Percentiles rank a stretch among this genome's conserved stretches.
Conservation (phyloP, 1,139 yeast genomes). For the Keqinozyma sinolaborantium region DNA sequence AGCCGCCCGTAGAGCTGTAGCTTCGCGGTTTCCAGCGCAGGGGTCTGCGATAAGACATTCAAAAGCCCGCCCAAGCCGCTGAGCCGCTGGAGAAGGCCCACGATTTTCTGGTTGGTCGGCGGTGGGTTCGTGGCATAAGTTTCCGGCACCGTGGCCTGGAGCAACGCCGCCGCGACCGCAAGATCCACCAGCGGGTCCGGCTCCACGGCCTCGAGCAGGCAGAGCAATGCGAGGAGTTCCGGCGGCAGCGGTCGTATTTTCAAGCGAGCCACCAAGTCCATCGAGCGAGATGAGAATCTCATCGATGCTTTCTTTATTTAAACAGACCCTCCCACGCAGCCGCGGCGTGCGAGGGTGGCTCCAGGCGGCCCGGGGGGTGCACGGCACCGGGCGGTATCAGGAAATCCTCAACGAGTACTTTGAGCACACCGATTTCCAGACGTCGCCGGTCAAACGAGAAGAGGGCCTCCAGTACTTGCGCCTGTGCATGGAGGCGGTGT, state of each 20-base stretch:
- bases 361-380: too few species aligned
- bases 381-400: too few species aligned
- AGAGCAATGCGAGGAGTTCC: neutral
- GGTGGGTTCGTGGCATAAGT: neutral
- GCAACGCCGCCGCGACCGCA: neutral
- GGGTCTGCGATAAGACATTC: neutral
- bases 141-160: neutral
- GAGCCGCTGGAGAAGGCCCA: neutral
- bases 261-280: neutral
- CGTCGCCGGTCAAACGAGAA: conserved; percentile 11
- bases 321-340: too few species aligned
- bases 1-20: conserved; percentile 8
- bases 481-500: conserved; percentile 23
- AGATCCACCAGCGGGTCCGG: neutral
- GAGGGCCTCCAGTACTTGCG: conserved; percentile 15
- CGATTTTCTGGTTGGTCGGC: neutral
- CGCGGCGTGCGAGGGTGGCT: too few species aligned
- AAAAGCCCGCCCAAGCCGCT: neutral
- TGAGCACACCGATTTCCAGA: conserved; percentile 13
- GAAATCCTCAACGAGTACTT: conserved; percentile 14
- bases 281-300: conserved; percentile 1
- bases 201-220: neutral
- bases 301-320: neutral
- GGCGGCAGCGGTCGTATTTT: neutral
- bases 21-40: conserved; percentile 2